Evolutionary conservation across 805 yeast species (phyloP).

Genomic region (Grigorovia jiainica): DNA sequence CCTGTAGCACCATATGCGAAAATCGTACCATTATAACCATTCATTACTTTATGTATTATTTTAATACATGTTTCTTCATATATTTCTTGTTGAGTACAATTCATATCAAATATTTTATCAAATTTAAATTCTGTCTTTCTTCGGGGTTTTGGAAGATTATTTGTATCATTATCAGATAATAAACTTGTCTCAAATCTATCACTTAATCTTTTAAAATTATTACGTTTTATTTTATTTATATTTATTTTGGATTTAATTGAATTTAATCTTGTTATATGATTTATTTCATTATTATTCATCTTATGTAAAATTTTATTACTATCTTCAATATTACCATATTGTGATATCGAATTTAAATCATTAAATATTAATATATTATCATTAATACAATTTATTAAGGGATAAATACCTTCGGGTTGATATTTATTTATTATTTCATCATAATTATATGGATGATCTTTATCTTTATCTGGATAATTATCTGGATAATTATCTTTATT

Average conservation of each 20-base stretch:
- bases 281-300: too few species aligned
- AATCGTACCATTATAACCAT: constrained; percentile 83
- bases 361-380: constrained; percentile 81
- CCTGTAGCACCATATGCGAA: constrained; percentile 98
- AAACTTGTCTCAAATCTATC: not conserved
- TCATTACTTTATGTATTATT: constrained; percentile 60
- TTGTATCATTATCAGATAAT: not conserved
- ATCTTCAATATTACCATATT: constrained; percentile 20
- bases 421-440: constrained; percentile 18
- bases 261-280: too few species aligned
- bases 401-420: constrained; percentile 44
- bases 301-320: too few species aligned
- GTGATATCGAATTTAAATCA: constrained; percentile 66
- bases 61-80: constrained; percentile 61
- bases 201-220: too few species aligned
- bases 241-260: too few species aligned
- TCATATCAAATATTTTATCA: constrained; percentile 66
- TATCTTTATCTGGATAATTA: too few species aligned
- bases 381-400: constrained; percentile 70
- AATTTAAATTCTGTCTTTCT: constrained; percentile 72
- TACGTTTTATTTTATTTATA: too few species aligned
- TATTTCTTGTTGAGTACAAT: constrained; percentile 56
- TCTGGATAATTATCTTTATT: not conserved
- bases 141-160: constrained; percentile 2
- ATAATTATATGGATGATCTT: not conserved